These are phyloP conservation scores for Starmera stellimalicola DNA, from an alignment of 1,139 yeast genomes.

Conservation along the genomic window DNA sequence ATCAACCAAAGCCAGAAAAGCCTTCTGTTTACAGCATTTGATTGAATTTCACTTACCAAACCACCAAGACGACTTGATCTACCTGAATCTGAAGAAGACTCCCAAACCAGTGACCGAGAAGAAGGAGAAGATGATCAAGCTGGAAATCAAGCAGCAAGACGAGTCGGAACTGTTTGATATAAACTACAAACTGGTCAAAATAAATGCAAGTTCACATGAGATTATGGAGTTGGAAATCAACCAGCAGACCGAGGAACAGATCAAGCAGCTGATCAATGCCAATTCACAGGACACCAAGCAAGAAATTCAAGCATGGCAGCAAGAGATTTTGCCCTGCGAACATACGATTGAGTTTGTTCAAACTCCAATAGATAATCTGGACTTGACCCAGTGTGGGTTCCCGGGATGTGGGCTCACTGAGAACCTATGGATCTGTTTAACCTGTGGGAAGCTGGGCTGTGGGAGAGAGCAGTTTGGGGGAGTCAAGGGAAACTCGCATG, in stretches of 20 bases:
- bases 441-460: constrained; percentile 86
- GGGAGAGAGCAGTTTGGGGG: constrained; percentile 92
- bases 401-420: constrained; percentile 56
- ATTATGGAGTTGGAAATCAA: constrained; percentile 4
- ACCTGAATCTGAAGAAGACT: constrained; percentile 45
- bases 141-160: constrained; percentile 61
- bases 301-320: constrained; percentile 88
- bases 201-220: constrained; percentile 4
- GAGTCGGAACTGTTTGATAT: constrained; percentile 65
- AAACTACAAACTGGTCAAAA: constrained; percentile 14
- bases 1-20: constrained; percentile 56
- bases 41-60: constrained; percentile 47
- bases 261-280: constrained; percentile 36
- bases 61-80: constrained; percentile 39
- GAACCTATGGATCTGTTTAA: constrained; percentile 87
- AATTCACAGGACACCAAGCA: constrained; percentile 59
- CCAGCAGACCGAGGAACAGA: constrained; percentile 7
- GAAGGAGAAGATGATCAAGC: constrained; percentile 51
- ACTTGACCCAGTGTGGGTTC: constrained; percentile 48
- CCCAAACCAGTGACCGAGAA: constrained; percentile 30
- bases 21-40: constrained; percentile 43
- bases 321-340: constrained; percentile 69
- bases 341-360: constrained; percentile 56
- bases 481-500: constrained; percentile 90
- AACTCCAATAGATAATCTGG: constrained; percentile 16